Percentiles rank a stretch among this genome's conserved stretches.
These are phyloP conservation scores for Diaporthe citri DNA, from an alignment of 2,329 filamentous ascomycete species.

Conservation along the genomic window DNA sequence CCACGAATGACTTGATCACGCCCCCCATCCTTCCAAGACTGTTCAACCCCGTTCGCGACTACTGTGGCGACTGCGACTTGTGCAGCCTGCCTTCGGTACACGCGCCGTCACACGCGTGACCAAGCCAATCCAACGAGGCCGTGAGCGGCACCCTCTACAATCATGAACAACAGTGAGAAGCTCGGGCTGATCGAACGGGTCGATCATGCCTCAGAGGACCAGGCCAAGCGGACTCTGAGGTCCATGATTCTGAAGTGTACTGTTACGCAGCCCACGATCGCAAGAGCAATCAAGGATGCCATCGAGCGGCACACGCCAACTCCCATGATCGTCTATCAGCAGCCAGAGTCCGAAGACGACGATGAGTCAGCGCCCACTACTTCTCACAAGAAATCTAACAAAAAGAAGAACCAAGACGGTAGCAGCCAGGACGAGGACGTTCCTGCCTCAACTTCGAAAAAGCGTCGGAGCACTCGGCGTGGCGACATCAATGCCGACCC, in stretches of 20 bases:
- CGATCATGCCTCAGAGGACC: not conserved
- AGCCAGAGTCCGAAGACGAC: not conserved
- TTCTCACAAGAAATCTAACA: not conserved
- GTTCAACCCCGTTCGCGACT: not conserved
- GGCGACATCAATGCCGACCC: not conserved
- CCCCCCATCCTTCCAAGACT: not conserved
- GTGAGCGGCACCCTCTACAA: no score
- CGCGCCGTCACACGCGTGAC: no score
- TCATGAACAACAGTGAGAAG: no score
- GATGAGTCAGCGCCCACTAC: not conserved
- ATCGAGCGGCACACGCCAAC: not conserved
- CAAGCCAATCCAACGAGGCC: not conserved
- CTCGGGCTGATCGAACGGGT: not conserved
- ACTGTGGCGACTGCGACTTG: not conserved
- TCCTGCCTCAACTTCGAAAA: not conserved
- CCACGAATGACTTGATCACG: no score
- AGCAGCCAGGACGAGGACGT: not conserved
- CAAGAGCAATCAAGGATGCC: not conserved
- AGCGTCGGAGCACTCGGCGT: not conserved
- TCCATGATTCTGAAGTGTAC: conserved; percentile 2
- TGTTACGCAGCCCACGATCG: not conserved
- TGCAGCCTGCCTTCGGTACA: not conserved
- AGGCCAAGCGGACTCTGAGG: not conserved
- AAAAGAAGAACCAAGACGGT: not conserved
- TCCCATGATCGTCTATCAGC: not conserved